Evolutionary conservation across 805 yeast species (phyloP).

Genomic region (Cyberlindnera japonica): DNA sequence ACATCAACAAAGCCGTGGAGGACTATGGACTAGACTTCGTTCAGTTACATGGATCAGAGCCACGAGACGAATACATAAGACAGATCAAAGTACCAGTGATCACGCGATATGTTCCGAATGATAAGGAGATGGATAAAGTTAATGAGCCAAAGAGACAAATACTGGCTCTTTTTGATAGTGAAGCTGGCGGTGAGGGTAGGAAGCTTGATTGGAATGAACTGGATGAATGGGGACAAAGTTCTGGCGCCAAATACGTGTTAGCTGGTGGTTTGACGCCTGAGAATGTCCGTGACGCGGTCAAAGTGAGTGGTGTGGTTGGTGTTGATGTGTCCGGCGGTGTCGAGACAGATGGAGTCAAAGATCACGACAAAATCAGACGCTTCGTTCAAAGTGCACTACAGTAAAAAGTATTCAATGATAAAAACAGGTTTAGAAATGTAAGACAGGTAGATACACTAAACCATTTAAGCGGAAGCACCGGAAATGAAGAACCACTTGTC

Average conservation of each 20-base stretch:
- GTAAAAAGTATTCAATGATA: neutral
- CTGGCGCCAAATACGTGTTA: conserved; percentile 45
- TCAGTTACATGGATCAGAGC: conserved; percentile 83
- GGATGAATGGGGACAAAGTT: conserved; percentile 31
- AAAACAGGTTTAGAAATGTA: neutral
- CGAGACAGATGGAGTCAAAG: conserved; percentile 75
- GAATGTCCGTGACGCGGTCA: conserved; percentile 56
- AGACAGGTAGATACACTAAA: neutral
- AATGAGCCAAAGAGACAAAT: conserved; percentile 36
- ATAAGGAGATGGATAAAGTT: conserved; percentile 35
- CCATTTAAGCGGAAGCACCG: conserved; percentile 55
- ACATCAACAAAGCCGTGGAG: conserved; percentile 41
- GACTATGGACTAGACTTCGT: conserved; percentile 65
- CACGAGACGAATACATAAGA: conserved; percentile 39
- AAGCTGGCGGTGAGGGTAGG: conserved; percentile 88
- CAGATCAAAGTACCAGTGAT: conserved; percentile 55
- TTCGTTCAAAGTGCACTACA: conserved; percentile 53
- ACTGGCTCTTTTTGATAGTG: conserved; percentile 76
- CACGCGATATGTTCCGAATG: conserved; percentile 65
- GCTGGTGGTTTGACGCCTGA: conserved; percentile 89
- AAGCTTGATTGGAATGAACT: conserved; percentile 68
- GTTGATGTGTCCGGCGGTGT: conserved; percentile 97
- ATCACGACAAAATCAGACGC: conserved; percentile 50
- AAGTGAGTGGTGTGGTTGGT: conserved; percentile 63
- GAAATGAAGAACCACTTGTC: conserved; percentile 99